Evolutionary conservation across 2,329 filamentous ascomycete genomes (phyloP), one percentile per base, ranked within the genome.

Genomic region (Neofusicoccum ribis): DNA sequence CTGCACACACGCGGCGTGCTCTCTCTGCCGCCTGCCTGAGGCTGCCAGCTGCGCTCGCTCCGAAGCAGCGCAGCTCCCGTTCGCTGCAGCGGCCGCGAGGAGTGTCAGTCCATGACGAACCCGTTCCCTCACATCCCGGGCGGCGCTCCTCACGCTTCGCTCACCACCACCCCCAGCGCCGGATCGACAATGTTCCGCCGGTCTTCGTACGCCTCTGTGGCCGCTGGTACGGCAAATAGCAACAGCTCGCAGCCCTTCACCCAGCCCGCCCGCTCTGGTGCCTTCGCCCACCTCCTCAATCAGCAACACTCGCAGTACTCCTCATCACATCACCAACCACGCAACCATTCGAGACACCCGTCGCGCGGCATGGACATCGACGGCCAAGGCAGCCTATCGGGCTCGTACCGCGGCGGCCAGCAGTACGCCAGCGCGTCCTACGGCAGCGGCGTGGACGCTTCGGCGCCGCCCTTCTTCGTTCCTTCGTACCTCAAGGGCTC

Each of bases 401-500:
- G 58, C 58, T 50, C 47, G 34, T 63, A 49, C 43, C 49, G 58
- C 47, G 58, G 31, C 41, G 37, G 31, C 44, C 31, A 58, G 17
- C 27, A 11, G 51, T 43, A 72, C 34, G 36, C 49, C 69, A 73
- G 73, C 61, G 72, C 71, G 6, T 66, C 72, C 37, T 71, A 71
- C 17, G 70, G 68, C 12, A 62, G 67, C 14, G 64, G 67, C 23
- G 71, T 73, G 20, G 74, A 76, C 44, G 66, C 61, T 34, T 56
- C 69, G 70, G 74, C 68, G 76, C 83, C 65, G 71, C 77, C 65
- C 5, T 94, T 94, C 82, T 93, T 97, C 77, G 85, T 89, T 11
- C 94, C 94, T 0, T 93, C 92, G 5, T 97, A 97, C 78, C 85
- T 98, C 50, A 83, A 84, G 70, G 87, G 87, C 44, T 94, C 92